phyloP scores from a whole-genome alignment of 2,329 filamentous ascomycete species.

The Pyricularia pennisetigena region DNA sequence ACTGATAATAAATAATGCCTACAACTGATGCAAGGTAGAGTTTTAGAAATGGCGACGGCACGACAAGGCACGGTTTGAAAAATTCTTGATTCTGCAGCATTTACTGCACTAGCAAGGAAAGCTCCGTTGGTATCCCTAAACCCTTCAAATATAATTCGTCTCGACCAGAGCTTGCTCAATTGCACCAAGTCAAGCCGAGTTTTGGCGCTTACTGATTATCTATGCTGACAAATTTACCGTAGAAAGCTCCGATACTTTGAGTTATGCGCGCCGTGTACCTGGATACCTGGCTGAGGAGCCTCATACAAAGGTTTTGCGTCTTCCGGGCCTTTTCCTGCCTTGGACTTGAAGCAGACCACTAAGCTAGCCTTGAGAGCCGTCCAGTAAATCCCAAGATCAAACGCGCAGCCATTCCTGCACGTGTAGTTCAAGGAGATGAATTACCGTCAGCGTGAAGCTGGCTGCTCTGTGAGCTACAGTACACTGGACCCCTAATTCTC shows the following conservation, averaged over 20 bases:
- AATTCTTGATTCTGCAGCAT: not conserved
- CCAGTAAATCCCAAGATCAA: not conserved
- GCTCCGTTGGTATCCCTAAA: not conserved
- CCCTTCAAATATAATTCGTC: not conserved
- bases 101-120: not conserved
- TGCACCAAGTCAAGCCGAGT: not conserved
- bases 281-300: not conserved
- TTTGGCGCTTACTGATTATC: not conserved
- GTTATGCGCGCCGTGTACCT: not conserved
- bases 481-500: not conserved
- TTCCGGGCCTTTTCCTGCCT: not conserved
- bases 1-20: not conserved
- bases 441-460: not conserved
- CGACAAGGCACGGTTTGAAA: not conserved
- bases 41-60: not conserved
- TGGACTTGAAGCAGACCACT: not conserved
- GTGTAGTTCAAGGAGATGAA: not conserved
- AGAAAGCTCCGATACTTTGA: not conserved
- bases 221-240: not conserved
- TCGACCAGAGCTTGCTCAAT: not conserved
- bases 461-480: not conserved
- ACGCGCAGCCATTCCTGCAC: not conserved
- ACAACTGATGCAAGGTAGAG: not conserved
- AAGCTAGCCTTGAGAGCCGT: not conserved
- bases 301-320: not conserved